A percentile compares a stretch with the other conserved stretches of the same genome.
Evolutionary conservation across 768 basidiomycete genomes (phyloP).

Genomic region (Clitopilus hobsonii): DNA sequence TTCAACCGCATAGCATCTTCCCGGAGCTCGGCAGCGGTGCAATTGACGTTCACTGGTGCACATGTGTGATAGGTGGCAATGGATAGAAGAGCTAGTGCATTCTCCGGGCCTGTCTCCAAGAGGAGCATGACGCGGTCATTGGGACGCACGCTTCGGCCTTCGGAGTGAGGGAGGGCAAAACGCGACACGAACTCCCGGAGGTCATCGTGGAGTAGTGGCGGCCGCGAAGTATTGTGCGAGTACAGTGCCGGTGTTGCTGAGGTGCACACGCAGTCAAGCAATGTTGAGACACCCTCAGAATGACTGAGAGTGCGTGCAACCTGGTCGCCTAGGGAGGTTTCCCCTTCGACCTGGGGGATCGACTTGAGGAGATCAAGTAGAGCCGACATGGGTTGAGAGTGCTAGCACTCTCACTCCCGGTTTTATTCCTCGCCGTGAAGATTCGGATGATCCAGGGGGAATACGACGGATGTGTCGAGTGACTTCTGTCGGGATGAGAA

Average conservation of each 20-base stretch:
- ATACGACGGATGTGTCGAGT: background rate
- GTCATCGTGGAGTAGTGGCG: slow-evolving; percentile 28
- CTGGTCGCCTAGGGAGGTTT: slow-evolving; percentile 30
- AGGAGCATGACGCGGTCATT: slow-evolving; percentile 44
- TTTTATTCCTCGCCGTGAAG: background rate
- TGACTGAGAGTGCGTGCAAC: slow-evolving; percentile 26
- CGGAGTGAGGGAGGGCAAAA: slow-evolving; percentile 33
- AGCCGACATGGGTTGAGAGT: background rate
- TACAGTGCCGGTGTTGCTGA: slow-evolving; percentile 31
- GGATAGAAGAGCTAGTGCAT: slow-evolving; percentile 40
- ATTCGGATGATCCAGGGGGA: background rate
- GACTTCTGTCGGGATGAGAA: background rate
- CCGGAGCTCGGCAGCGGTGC: slow-evolving; percentile 36
- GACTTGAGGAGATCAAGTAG: background rate
- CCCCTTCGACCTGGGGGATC: background rate
- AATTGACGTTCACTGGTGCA: slow-evolving; percentile 42
- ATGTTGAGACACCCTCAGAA: slow-evolving; percentile 23
- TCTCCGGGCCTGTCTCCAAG: slow-evolving; percentile 40
- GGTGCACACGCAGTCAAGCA: slow-evolving; percentile 35
- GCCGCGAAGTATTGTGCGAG: slow-evolving; percentile 30
- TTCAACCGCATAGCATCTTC: slow-evolving; percentile 36
- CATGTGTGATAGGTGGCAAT: slow-evolving; percentile 39
- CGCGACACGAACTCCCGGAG: slow-evolving; percentile 31
- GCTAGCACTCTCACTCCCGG: background rate
- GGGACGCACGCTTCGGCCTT: slow-evolving; percentile 23